These are phyloP conservation scores for Cylindrodendrum hubeiense DNA, from an alignment of 2,329 filamentous ascomycete genomes.

Conservation along the genomic window DNA sequence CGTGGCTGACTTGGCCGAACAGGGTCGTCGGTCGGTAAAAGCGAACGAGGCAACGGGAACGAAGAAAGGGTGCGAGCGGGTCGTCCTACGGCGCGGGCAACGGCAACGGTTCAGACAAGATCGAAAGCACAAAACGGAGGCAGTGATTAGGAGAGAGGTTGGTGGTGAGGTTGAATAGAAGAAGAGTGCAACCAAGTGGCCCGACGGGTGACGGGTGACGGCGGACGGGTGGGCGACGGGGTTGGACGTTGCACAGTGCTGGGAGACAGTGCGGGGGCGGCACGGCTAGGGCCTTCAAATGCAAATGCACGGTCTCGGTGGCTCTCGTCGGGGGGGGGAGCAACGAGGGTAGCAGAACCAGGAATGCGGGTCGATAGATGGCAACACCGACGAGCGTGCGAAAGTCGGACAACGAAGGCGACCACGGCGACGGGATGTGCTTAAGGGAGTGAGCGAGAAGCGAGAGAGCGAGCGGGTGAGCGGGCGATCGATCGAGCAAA, in stretches of 20 bases:
- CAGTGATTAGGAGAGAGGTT: constrained; percentile 40
- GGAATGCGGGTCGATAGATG: constrained; percentile 31
- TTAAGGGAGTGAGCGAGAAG: constrained; percentile 14
- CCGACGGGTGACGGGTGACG: constrained; percentile 27
- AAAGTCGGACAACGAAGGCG: constrained; percentile 15
- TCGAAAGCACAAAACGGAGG: constrained; percentile 36
- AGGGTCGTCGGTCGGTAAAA: constrained; percentile 37
- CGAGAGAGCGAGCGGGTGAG: constrained; percentile 7
- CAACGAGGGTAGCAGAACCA: constrained; percentile 23
- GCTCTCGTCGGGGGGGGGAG: constrained; percentile 18
- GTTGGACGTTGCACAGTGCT: constrained; percentile 39
- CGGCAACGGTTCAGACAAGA: constrained; percentile 31
- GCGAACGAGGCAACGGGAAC: constrained; percentile 29
- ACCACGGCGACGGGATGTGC: constrained; percentile 3
- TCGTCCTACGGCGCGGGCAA: constrained; percentile 29
- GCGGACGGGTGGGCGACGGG: constrained; percentile 8
- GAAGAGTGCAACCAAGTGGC: constrained; percentile 33
- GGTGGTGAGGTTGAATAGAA: constrained; percentile 42
- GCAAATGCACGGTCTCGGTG: constrained; percentile 41
- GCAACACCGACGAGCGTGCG: not conserved
- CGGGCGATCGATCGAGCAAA: constrained; percentile 2
- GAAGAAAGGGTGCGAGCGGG: constrained; percentile 17
- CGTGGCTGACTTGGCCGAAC: constrained; percentile 42
- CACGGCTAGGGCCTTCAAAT: constrained; percentile 24
- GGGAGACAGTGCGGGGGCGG: constrained; percentile 29